phyloP scores from a whole-genome alignment of 2,329 filamentous ascomycete species.

The Paraphaeosphaeria sporulosa region DNA sequence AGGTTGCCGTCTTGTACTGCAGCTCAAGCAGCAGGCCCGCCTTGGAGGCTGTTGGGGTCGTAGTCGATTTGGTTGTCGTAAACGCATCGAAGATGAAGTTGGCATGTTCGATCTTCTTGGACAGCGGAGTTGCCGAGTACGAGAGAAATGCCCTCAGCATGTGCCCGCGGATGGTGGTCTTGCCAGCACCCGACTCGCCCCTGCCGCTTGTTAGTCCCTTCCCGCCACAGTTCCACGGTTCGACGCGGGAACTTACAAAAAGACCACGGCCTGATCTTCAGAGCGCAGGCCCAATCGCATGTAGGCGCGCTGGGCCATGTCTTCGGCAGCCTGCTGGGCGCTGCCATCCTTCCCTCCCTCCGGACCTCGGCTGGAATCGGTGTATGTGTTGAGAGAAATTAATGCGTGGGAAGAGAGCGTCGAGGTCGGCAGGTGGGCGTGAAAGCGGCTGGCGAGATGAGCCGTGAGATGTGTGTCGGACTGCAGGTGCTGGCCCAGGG shows the following conservation, averaged over 20 bases:
- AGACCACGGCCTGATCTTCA: slow-evolving; percentile 92
- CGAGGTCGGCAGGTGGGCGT: slow-evolving; percentile 87
- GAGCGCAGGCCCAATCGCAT: slow-evolving; percentile 84
- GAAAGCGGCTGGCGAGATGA: slow-evolving; percentile 87
- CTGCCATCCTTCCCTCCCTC: slow-evolving; percentile 93
- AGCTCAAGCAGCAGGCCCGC: slow-evolving; percentile 94
- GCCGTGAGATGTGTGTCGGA: slow-evolving; percentile 81
- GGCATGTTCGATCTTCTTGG: slow-evolving; percentile 89
- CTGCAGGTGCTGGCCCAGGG: slow-evolving; percentile 83
- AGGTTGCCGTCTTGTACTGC: slow-evolving; percentile 91
- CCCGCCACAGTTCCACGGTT: background rate
- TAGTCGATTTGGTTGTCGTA: slow-evolving; percentile 96
- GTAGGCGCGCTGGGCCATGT: slow-evolving; percentile 86
- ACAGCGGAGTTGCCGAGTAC: slow-evolving; percentile 91
- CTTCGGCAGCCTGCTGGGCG: slow-evolving; percentile 90
- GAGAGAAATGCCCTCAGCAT: slow-evolving; percentile 84
- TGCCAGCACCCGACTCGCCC: slow-evolving; percentile 94
- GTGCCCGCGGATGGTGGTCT: slow-evolving; percentile 92
- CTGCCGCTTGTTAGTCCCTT: slow-evolving; percentile 57
- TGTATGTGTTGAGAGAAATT: slow-evolving; percentile 93
- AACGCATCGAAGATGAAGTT: slow-evolving; percentile 95
- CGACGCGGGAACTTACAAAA: slow-evolving; percentile 73
- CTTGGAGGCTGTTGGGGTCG: slow-evolving; percentile 94
- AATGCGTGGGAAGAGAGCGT: slow-evolving; percentile 89
- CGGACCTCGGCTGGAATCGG: slow-evolving; percentile 82